Evolutionary conservation across 208 protist genomes (phyloP), one percentile per base, ranked within the genome.

Genomic region (Leishmania lainsoni): DNA sequence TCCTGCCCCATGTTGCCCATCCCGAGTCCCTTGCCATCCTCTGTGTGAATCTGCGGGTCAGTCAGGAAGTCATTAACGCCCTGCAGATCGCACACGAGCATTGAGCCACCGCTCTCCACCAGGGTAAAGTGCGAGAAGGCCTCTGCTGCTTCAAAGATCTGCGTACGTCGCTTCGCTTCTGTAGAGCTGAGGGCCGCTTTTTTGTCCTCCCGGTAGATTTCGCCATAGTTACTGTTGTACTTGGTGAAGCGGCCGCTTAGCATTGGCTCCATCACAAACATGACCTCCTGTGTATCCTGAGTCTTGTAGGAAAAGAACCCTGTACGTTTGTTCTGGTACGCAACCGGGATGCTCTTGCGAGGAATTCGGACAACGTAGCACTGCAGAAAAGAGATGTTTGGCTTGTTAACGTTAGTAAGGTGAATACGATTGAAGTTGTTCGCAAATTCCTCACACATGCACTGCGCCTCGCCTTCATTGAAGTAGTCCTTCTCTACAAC

Each of bases 171-270:
- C 39, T 86, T 81, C 51, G 85, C 80, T 66, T 94, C 82, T 16
- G 80, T 75, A 0, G 81, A 78, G 6, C 87, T 94, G 45, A 91
- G 83, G 45, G 70, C 78, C 0, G 86, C 79, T 66, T 90, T 89
- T 80, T 92, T 94, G 68, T 96, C 92, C 39, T 95, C 85, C 5
- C 79, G 81, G 79, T 95, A 96, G 29, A 81, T 89, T 73, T 94
- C 86, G 14, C 94, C 94, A 86, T 91, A 95, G 90, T 97, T 97
- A 81, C 87, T 96, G 89, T 96, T 97, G 90, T 97, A 95, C 88
- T 97, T 97, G 75, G 91, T 95, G 81, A 95, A 97, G 70, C 86
- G 74, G 3, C 94, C 94, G 51, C 78, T 86, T n/a, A 97, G 84
- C 87, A 94, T 95, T n/a, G 92, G 93, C 85, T 97, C 92, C 91